Base-by-base conservation (phyloP, 352 stramenopile genomes). In the Albugo candida region DNA sequence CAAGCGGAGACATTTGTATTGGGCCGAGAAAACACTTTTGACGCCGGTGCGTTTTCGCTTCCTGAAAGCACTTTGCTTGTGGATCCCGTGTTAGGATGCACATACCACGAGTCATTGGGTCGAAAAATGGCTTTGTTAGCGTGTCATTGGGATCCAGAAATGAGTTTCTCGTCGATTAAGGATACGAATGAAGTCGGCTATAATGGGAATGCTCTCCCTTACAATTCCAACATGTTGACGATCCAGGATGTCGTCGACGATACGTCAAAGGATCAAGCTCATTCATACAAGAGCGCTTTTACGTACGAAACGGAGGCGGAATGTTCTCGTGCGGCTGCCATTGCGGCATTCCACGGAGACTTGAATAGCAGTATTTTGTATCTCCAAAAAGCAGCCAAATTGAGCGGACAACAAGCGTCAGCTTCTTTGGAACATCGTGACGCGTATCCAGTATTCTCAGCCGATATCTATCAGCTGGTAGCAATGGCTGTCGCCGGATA, bases 401-500 rank as follows among this genome's bases (percentile, higher is more conserved):
- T 8, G 24, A 31, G 24, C 24, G 8, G 24, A 3, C 24, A 58
- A 69, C 37, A 67, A 81, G 40, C 59, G 67, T 36, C 44, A 70
- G 20, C 3, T 3, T 43, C 38, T 10, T 3, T 10, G 17, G 16
- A 65, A 64, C 46, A 38, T 31, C 24, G 38, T 21, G 17, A 39
- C 45, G n/a, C 24, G 45, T 2, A 57, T 52, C 13, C 61, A 43
- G 38, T 64, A 10, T 74, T 78, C 42, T 74, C 71, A 13, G 53
- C 75, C 1, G 80, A 93, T 45, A 59, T 93, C 14, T 54, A 87
- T n/a, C 72, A 89, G 52, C 68, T 93, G n/a, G 79, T 87, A 6
- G 80, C 80, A 0, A 93, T 93, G 80, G 80, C 80, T 1, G 57
- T 93, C 36, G 77, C 80, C 14, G 80, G 80, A 0, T 93, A 87